Evolutionary conservation across 2,329 filamentous ascomycete genomes (phyloP), one percentile per base, ranked within the genome.

Genomic region (Cladosporium sp.): DNA sequence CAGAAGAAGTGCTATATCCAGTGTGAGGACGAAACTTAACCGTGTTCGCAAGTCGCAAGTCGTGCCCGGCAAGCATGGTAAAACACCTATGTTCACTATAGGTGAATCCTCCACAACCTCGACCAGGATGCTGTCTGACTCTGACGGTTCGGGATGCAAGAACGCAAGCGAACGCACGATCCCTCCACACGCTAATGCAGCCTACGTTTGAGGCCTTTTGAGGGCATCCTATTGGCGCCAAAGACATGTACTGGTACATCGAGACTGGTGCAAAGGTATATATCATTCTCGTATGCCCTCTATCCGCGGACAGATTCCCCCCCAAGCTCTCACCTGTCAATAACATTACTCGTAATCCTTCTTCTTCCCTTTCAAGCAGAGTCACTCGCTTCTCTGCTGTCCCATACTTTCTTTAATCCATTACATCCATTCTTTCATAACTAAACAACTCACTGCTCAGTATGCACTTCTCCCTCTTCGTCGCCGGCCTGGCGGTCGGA

Each of bases 381-480:
- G 76, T 81, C 81, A 79, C 79, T 83, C 80, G 76, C 77, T 80
- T 77, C 72, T 79, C 73, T 72, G 76, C 75, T 62, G 62, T 67
- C 59, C 69, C 52, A n/a, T 67, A 61, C 64, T 50, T 50, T 66
- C 53, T 65, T 66, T 70, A 65, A 66, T 52, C 67, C 61, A 61
- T 76, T 69, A 61, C 62, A 66, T 40, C 23, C 49, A 49, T 33
- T 56, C 61, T 40, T 49, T 63, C 10, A 57, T 62, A 66, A 55
- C 46, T 65, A 64, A 49, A 52, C 53, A 44, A 55, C 23, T 62
- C 49, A 49, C 23, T 33, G 60, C 53, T 65, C 70, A 70, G 67
- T 18, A 59, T 72, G 72, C 69, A 72, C 65, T 66, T 70, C 62
- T 69, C 67, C 69, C 73, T 66, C 68, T 53, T 70, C 66, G 64